Conservation (phyloP, 2,329 filamentous ascomycete species). For the Xylariaceae sp. region DNA sequence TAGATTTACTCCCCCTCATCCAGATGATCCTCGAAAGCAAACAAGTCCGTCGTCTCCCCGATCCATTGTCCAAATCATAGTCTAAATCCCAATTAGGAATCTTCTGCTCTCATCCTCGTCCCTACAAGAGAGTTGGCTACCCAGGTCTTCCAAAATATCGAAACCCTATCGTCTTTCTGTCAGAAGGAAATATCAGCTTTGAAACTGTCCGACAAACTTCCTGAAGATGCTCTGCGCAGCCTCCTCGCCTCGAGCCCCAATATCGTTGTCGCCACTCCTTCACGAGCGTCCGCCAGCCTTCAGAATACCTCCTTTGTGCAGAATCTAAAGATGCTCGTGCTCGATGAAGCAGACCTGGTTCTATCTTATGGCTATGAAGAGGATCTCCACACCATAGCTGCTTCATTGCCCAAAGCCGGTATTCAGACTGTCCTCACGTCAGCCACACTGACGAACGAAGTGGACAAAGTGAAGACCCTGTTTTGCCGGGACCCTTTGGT, state of each 20-base stretch:
- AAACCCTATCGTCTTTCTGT: constrained; percentile 76
- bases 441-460: constrained; percentile 83
- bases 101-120: constrained; percentile 78
- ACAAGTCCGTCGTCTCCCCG: constrained; percentile 38
- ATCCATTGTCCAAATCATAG: neutral
- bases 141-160: constrained; percentile 78
- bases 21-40: constrained; percentile 80
- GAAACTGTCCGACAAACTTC: constrained; percentile 87
- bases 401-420: constrained; percentile 68
- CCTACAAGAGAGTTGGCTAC: constrained; percentile 92
- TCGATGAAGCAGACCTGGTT: constrained; percentile 93
- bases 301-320: constrained; percentile 68
- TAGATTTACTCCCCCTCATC: constrained; percentile 75
- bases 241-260: constrained; percentile 83
- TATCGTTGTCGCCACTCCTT: constrained; percentile 85
- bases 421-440: constrained; percentile 92
- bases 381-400: constrained; percentile 76
- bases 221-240: constrained; percentile 81
- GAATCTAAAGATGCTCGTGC: constrained; percentile 71
- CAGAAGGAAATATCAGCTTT: constrained; percentile 76
- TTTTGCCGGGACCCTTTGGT: constrained; percentile 80
- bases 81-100: constrained; percentile 23
- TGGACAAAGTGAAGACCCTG: constrained; percentile 77
- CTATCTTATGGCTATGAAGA: constrained; percentile 92
- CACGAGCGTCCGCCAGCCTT: constrained; percentile 75